phyloP scores from a whole-genome alignment of 2,329 filamentous ascomycete genomes.

The Aspergillus niger region DNA sequence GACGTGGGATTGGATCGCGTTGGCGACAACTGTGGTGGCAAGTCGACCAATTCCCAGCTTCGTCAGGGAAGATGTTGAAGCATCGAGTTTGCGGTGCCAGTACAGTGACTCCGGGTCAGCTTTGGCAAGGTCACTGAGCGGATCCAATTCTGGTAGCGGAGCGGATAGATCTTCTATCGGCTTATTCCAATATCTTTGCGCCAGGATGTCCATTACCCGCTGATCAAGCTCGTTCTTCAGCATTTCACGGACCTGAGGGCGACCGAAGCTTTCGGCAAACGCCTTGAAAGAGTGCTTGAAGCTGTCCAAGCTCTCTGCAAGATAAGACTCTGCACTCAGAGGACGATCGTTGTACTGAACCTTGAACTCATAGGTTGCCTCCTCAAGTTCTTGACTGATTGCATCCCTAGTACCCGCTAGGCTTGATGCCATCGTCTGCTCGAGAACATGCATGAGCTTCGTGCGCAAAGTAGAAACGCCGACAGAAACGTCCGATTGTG shows the following conservation, averaged over 20 bases:
- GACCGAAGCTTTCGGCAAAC: slow-evolving; percentile 85
- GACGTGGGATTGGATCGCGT: slow-evolving; percentile 81
- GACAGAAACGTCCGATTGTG: slow-evolving; percentile 70
- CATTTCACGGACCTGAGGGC: slow-evolving; percentile 83
- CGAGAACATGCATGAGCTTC: slow-evolving; percentile 95
- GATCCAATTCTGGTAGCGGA: slow-evolving; percentile 67
- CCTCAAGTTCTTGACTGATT: slow-evolving; percentile 91
- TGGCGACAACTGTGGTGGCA: slow-evolving; percentile 87
- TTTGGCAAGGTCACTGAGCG: slow-evolving; percentile 76
- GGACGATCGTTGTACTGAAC: slow-evolving; percentile 98
- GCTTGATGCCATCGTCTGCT: slow-evolving; percentile 94
- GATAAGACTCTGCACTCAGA: slow-evolving; percentile 90
- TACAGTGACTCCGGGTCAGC: slow-evolving; percentile 82
- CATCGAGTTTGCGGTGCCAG: slow-evolving; percentile 93
- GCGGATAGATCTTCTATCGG: slow-evolving; percentile 80
- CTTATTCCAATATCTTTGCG: slow-evolving; percentile 96
- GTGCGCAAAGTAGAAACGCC: slow-evolving; percentile 86
- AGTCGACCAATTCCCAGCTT: slow-evolving; percentile 92
- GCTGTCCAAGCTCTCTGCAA: slow-evolving; percentile 89
- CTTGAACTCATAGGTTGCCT: slow-evolving; percentile 98
- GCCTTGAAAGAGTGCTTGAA: slow-evolving; percentile 99
- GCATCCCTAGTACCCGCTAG: slow-evolving; percentile 86
- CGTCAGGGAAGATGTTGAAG: slow-evolving; percentile 84
- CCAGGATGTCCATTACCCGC: slow-evolving; percentile 87
- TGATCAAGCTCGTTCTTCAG: slow-evolving; percentile 93